Percentiles rank a stretch among this genome's conserved stretches.
These are phyloP conservation scores for Trypanosoma cruzi DNA, from an alignment of 208 protist genomes.

Conservation along the genomic window DNA sequence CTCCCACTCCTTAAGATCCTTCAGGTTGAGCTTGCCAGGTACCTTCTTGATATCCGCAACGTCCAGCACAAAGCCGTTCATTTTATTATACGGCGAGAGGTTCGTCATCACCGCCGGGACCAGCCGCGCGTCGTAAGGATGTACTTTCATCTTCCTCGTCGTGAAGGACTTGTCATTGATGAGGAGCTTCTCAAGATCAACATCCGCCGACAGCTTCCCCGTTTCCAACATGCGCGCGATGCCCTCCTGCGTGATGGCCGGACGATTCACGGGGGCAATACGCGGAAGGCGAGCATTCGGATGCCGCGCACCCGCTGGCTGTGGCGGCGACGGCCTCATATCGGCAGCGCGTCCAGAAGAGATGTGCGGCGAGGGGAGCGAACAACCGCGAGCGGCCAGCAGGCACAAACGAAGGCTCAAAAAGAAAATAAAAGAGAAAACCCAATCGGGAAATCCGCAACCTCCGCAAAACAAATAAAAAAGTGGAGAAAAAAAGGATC, in stretches of 20 bases:
- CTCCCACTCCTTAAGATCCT: constrained; percentile 80
- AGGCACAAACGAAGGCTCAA: not conserved
- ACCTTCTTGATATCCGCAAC: constrained; percentile 71
- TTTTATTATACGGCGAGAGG: constrained; percentile 49
- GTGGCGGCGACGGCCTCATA: not conserved
- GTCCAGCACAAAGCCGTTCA: constrained; percentile 76
- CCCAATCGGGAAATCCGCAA: too few species aligned
- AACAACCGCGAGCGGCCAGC: not conserved
- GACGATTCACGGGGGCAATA: not conserved
- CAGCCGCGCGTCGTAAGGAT: constrained; percentile 18
- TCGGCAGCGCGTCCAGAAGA: not conserved
- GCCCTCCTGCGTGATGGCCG: constrained; percentile 10
- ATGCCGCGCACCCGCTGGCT: not conserved
- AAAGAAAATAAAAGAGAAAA: too few species aligned
- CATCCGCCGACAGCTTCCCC: constrained; percentile 39
- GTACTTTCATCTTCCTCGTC: constrained; percentile 39
- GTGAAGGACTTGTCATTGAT: constrained; percentile 61
- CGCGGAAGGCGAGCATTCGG: constrained; percentile 12
- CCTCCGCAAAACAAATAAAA: not conserved
- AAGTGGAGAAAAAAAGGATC: not conserved
- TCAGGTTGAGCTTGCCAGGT: constrained; percentile 70
- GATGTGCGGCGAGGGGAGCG: not conserved
- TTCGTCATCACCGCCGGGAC: constrained; percentile 61
- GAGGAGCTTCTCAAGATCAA: constrained; percentile 67
- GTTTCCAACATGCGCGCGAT: constrained; percentile 51